Evolutionary conservation across 179 eudicot genomes (phyloP).

Genomic region (Carnegiea gigantea): DNA sequence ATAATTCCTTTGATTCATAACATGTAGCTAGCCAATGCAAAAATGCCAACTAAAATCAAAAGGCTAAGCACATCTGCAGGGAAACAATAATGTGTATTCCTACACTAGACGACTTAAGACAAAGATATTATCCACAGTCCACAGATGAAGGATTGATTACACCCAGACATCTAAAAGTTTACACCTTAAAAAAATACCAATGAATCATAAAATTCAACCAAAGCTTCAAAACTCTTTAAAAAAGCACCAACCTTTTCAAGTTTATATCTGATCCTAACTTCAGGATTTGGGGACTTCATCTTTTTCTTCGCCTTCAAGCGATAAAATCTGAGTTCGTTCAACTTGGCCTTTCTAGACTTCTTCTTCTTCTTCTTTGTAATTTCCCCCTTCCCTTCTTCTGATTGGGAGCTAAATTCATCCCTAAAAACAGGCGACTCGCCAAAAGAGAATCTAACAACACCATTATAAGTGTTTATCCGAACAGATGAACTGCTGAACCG

Average conservation of each 20-base stretch:
- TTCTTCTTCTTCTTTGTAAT: constrained; percentile 20
- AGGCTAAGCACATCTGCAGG: not conserved
- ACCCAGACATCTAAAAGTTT: not conserved
- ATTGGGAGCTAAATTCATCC: constrained; percentile 7
- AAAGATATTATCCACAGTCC: not conserved
- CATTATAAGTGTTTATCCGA: constrained; percentile 58
- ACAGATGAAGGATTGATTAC: not conserved
- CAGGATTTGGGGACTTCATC: constrained; percentile 91
- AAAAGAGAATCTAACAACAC: constrained; percentile 67
- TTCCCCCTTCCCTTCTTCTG: constrained; percentile 27
- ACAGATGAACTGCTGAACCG: constrained; percentile 44
- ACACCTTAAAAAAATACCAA: not conserved
- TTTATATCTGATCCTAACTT: constrained; percentile 84
- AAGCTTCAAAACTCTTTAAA: not conserved
- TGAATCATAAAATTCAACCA: not conserved
- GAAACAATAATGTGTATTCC: not conserved
- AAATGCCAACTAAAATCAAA: not conserved
- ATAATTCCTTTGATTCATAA: not conserved
- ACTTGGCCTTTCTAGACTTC: constrained; percentile 61
- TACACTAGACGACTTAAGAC: not conserved
- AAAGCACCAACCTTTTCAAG: constrained; percentile 67
- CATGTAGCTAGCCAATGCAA: not conserved
- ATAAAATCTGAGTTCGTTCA: constrained; percentile 79
- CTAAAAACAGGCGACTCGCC: constrained; percentile 28
- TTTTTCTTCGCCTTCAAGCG: constrained; percentile 89